A percentile compares a stretch with the other conserved stretches of the same genome.
Evolutionary conservation across 2,329 filamentous ascomycete genomes (phyloP).

Genomic region (Epichloe sp.): DNA sequence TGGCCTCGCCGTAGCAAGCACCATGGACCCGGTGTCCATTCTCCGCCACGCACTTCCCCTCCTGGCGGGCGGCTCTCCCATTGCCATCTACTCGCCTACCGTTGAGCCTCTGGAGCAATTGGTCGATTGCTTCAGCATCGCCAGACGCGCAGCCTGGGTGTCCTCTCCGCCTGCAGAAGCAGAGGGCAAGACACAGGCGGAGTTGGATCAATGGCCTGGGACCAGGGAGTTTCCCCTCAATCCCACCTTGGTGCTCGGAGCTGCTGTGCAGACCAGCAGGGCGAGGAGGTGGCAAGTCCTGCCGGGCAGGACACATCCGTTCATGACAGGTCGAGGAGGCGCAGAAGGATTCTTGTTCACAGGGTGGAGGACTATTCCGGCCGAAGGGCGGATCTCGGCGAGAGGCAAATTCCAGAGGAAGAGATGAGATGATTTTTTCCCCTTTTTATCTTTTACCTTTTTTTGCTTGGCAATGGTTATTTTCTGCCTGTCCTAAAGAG

Average conservation of each 20-base stretch:
- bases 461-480: neutral
- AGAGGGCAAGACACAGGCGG: constrained; percentile 29
- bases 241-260: constrained; percentile 68
- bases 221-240: constrained; percentile 77
- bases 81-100: constrained; percentile 73
- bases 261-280: constrained; percentile 67
- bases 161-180: constrained; percentile 34
- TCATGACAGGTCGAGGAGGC: constrained; percentile 83
- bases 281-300: constrained; percentile 80
- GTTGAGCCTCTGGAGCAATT: constrained; percentile 68
- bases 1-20: constrained; percentile 67
- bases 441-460: too few species aligned
- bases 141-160: constrained; percentile 64
- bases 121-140: constrained; percentile 73
- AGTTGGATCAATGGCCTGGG: constrained; percentile 44
- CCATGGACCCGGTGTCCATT: constrained; percentile 69
- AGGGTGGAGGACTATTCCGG: constrained; percentile 66
- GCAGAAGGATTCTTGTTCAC: constrained; percentile 87
- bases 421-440: constrained; percentile 20
- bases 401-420: constrained; percentile 66
- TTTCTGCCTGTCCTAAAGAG: neutral
- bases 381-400: constrained; percentile 67
- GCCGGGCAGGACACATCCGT: constrained; percentile 79
- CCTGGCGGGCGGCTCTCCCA: constrained; percentile 66
- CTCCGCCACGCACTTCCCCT: constrained; percentile 66